These are phyloP conservation scores for Trypethelium eluteriae DNA, from an alignment of 495 filamentous ascomycete genomes.

Conservation along the genomic window DNA sequence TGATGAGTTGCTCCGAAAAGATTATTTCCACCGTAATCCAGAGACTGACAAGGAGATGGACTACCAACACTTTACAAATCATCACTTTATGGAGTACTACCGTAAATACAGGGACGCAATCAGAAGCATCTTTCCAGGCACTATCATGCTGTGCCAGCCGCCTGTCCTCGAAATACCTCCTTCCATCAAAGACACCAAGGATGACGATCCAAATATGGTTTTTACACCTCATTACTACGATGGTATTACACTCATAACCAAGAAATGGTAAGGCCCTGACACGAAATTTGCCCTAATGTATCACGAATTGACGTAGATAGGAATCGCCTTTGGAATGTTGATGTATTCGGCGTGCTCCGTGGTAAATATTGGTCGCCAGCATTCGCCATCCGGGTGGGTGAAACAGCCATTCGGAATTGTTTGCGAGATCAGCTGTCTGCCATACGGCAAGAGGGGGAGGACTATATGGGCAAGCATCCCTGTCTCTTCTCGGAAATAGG, in stretches of 20 bases:
- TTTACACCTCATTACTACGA: conserved; percentile 96
- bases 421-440: conserved; percentile 84
- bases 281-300: not conserved
- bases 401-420: conserved; percentile 92
- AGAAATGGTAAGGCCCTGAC: conserved; percentile 64
- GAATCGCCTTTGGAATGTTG: conserved; percentile 93
- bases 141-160: conserved; percentile 86
- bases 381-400: conserved; percentile 86
- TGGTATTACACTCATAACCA: conserved; percentile 91
- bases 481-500: conserved; percentile 92
- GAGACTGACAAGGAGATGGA: conserved; percentile 60
- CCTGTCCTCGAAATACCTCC: conserved; percentile 89
- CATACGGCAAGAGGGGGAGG: conserved; percentile 78
- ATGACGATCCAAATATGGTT: conserved; percentile 83
- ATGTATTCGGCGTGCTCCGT: conserved; percentile 84
- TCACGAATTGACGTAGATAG: conserved; percentile 31
- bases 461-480: conserved; percentile 84
- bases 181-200: conserved; percentile 71
- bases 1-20: conserved; percentile 69
- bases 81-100: conserved; percentile 81
- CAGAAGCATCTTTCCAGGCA: conserved; percentile 62
- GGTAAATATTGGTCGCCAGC: conserved; percentile 80
- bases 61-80: conserved; percentile 79
- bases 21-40: conserved; percentile 80
- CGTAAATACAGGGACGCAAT: conserved; percentile 67